Evolutionary conservation across 805 yeast genomes (phyloP), one percentile per base, ranked within the genome.

Genomic region (Yarrowia sp.): DNA sequence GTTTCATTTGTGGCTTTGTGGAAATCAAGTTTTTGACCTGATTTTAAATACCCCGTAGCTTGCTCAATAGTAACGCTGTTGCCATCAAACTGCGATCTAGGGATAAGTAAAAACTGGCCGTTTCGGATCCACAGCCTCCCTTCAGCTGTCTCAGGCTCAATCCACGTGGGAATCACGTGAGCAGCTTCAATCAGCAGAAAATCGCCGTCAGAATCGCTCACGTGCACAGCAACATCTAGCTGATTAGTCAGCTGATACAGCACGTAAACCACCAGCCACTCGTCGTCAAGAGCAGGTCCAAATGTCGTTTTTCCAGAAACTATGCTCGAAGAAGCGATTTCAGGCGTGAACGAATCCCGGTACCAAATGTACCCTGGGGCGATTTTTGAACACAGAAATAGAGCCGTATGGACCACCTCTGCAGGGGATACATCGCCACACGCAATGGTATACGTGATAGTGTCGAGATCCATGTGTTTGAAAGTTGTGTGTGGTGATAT

Each of bases 161-260:
- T 69, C 82, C 85, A 82, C 5, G 75, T 74, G 0, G 86, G 85
- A 1, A 84, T 66, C 1, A 68, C 65, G 3, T 84, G 81, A 41
- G 80, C 76, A 1, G 81, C 78, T 66, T 84, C 86, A 8, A 82
- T 78, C 50, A 86, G 70, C 9, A 86, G 60, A 51, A 82, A 80
- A 66, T 87, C 90, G 8, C 86, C 84, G 51, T 83, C 87, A 1
- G 80, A 78, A 69, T 86, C 90, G 66, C 77, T 45, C 22, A 74
- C 61, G 41, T 67, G 65, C 15, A 68, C 61, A 42, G 42, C 66
- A 6, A 69, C 67, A 5, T 68, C 66, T 13, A 65, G 64, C 44
- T 31, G 38, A n/a, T 31, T 36, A n/a, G 68, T 67, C 10, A 72
- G 60, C 45, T 67, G 65, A 9, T 66, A 65, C 38, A 74, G 69